phyloP scores from a whole-genome alignment of 1,139 yeast genomes.

The Ogataea hybrid region DNA sequence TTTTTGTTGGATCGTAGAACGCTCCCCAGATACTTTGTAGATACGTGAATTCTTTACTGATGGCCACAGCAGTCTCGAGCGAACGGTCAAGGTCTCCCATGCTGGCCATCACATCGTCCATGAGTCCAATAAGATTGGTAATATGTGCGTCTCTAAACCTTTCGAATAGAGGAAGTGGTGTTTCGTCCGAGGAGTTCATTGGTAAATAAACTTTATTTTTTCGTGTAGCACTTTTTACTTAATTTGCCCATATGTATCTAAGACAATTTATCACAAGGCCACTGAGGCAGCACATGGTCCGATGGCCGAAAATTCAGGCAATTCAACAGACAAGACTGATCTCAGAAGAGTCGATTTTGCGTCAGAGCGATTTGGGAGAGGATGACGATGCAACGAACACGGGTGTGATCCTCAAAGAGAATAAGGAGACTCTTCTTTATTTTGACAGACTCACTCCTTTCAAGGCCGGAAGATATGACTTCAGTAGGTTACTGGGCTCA shows the following conservation, averaged over 20 bases:
- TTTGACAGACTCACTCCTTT: slow-evolving; percentile 53
- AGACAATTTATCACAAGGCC: neutral
- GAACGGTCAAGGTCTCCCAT: slow-evolving; percentile 21
- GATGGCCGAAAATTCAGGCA: neutral
- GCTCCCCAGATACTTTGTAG: slow-evolving; percentile 22
- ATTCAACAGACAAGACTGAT: slow-evolving; percentile 3
- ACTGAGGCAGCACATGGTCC: neutral
- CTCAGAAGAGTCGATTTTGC: slow-evolving; percentile 17
- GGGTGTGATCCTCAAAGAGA: slow-evolving; percentile 54
- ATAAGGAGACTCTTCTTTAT: slow-evolving; percentile 53
- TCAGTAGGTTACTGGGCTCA: slow-evolving; percentile 26
- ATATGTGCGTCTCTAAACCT: slow-evolving; percentile 18
- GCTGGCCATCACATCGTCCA: slow-evolving; percentile 18
- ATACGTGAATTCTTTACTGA: slow-evolving; percentile 19
- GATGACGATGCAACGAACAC: slow-evolving; percentile 49
- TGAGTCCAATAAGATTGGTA: slow-evolving; percentile 14
- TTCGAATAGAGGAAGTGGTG: slow-evolving; percentile 16
- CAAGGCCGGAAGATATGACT: slow-evolving; percentile 32
- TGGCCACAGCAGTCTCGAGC: slow-evolving; percentile 19
- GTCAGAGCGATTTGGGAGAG: slow-evolving; percentile 37
- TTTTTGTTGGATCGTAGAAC: slow-evolving; percentile 28
- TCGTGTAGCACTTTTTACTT: slow-evolving; percentile 6
- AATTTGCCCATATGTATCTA: slow-evolving; percentile 1
- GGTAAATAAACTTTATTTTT: slow-evolving; percentile 5
- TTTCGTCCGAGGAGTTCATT: slow-evolving; percentile 7